Percentiles rank a stretch among this genome's conserved stretches.
These are phyloP conservation scores for Puccinellia tenuiflora DNA, from an alignment of 176 grass and related monocot genomes.

Conservation along the genomic window DNA sequence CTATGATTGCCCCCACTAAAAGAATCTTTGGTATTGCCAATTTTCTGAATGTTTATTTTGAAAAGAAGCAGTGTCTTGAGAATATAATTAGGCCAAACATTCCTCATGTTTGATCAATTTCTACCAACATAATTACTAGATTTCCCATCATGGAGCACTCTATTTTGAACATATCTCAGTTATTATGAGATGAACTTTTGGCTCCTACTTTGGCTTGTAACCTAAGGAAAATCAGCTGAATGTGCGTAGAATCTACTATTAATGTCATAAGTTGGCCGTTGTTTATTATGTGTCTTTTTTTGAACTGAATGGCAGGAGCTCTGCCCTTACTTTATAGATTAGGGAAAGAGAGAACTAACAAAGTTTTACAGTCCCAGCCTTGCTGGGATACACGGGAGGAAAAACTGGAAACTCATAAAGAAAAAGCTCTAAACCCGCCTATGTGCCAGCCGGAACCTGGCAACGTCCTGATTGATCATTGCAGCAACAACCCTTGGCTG, in stretches of 20 bases:
- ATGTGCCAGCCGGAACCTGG: no score
- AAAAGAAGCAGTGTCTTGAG: background rate
- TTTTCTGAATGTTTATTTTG: background rate
- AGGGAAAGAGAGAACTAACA: no score
- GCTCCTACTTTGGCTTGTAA: background rate
- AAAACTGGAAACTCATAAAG: no score
- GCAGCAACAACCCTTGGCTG: no score
- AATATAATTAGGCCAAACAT: background rate
- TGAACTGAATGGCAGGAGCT: no score
- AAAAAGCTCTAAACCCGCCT: no score
- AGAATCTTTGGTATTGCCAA: background rate
- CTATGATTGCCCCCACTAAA: background rate
- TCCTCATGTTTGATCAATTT: background rate
- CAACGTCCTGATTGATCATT: no score
- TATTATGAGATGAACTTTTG: background rate
- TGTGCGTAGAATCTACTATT: background rate
- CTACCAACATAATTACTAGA: background rate
- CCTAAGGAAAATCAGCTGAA: background rate
- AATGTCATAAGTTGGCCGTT: background rate
- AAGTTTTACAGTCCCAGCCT: no score
- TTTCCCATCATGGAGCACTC: background rate
- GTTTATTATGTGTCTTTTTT: background rate
- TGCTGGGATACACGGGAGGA: no score
- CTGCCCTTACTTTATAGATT: no score
- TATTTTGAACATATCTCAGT: background rate